A percentile compares a stretch with the other conserved stretches of the same genome.
Conservation (phyloP, 1,139 yeast genomes). For the Zygosaccharomyces sapae region DNA sequence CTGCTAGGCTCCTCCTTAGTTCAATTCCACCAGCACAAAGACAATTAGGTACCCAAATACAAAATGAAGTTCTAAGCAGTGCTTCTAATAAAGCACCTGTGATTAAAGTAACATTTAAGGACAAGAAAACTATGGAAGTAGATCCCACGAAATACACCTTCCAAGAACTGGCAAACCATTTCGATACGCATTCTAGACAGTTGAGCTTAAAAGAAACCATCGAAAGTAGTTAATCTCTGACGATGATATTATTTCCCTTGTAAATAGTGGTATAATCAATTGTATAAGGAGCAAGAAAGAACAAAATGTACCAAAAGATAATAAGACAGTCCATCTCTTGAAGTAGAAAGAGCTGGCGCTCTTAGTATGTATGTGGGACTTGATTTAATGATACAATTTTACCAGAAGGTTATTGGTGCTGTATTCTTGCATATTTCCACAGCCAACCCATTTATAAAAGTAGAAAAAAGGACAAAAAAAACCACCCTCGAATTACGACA, state of each 20-base stretch:
- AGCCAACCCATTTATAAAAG: too few species aligned
- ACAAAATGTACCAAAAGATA: neutral
- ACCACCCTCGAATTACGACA: too few species aligned
- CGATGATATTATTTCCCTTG: neutral
- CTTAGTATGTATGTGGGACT: too few species aligned
- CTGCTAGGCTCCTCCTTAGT: conserved; percentile 76
- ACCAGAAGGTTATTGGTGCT: too few species aligned
- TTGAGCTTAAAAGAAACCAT: conserved; percentile 65
- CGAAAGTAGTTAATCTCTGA: conserved; percentile 31
- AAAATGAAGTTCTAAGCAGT: conserved; percentile 51
- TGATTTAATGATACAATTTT: too few species aligned
- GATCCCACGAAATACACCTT: conserved; percentile 58
- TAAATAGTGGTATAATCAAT: neutral
- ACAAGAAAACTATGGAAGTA: conserved; percentile 63
- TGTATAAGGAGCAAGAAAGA: neutral
- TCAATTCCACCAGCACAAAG: conserved; percentile 71
- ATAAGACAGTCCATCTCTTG: neutral
- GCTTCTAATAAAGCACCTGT: conserved; percentile 49
- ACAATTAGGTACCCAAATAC: conserved; percentile 45
- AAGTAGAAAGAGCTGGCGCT: too few species aligned
- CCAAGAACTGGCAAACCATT: conserved; percentile 51
- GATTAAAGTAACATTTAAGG: conserved; percentile 75
- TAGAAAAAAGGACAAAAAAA: too few species aligned
- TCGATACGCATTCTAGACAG: conserved; percentile 69
- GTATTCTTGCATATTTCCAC: too few species aligned